phyloP scores from a whole-genome alignment of 2,329 filamentous ascomycete genomes.

The Gnomoniopsis smithogilvyi region DNA sequence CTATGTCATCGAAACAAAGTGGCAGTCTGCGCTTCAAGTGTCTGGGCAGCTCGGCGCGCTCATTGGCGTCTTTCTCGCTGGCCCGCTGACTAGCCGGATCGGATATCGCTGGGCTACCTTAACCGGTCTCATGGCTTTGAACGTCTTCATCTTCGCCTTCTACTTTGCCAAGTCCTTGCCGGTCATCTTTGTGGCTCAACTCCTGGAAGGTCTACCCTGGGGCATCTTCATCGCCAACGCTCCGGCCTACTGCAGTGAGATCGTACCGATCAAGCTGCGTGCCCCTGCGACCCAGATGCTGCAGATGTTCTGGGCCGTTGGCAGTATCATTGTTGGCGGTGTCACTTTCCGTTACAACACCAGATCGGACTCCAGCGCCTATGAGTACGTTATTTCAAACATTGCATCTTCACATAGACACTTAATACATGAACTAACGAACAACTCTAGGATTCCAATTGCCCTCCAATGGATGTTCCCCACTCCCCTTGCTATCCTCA shows the following conservation, averaged over 20 bases:
- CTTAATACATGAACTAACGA: too few species aligned
- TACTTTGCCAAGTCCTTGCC: slow-evolving; percentile 41
- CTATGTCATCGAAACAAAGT: slow-evolving; percentile 45
- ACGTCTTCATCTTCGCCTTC: slow-evolving; percentile 54
- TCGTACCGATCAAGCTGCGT: slow-evolving; percentile 56
- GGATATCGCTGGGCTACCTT: slow-evolving; percentile 60
- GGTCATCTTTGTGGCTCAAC: slow-evolving; percentile 50
- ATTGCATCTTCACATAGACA: too few species aligned
- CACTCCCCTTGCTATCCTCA: slow-evolving; percentile 47
- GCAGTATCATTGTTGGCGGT: slow-evolving; percentile 56
- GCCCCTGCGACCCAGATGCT: slow-evolving; percentile 59
- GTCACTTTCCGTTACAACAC: slow-evolving; percentile 53
- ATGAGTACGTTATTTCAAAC: slow-evolving; percentile 39
- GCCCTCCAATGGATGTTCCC: slow-evolving; percentile 59
- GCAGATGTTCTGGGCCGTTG: slow-evolving; percentile 66
- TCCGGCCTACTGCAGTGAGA: slow-evolving; percentile 60
- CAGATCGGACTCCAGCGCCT: slow-evolving; percentile 29
- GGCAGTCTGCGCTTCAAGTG: slow-evolving; percentile 57
- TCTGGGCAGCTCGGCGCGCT: slow-evolving; percentile 57
- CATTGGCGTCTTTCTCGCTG: slow-evolving; percentile 56
- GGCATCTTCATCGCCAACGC: slow-evolving; percentile 65
- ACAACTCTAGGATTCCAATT: slow-evolving; percentile 45
- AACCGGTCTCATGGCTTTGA: slow-evolving; percentile 52
- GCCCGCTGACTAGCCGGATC: slow-evolving; percentile 55
- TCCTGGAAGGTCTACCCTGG: slow-evolving; percentile 62